Evolutionary conservation across 768 basidiomycete genomes (phyloP), one percentile per base, ranked within the genome.

Genomic region (Coprinopsis strossmayeri): DNA sequence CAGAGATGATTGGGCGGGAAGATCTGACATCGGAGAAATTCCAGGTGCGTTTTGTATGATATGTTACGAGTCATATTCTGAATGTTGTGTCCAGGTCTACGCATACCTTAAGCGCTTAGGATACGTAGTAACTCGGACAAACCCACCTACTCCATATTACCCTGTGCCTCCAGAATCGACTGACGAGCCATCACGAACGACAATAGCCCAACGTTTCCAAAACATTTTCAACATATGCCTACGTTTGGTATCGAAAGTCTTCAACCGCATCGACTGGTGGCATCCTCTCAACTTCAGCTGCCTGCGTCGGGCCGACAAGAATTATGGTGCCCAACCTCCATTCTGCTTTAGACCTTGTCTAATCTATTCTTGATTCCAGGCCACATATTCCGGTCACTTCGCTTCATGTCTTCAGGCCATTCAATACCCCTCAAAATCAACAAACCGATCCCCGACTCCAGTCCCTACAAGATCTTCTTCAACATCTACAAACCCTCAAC

Each of bases 401-500:
- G 91, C 20, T 76, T 92, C 60, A 76, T 93, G 21, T 77, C 85
- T 9, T 69, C 81, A 2, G 84, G 89, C 1, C 81, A 87, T 59
- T 55, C 60, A 5, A 50, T 70, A 10, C 74, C 81, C 34, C 66
- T 82, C 18, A 62, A 70, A 37, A 57, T 67, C 40, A 57, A 64
- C 3, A 55, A 59, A 27, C 50, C 46, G 3, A 48, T 49, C 7
- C 28, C 41, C 44, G 30, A 54, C 18, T 45, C 49, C 15, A 58
- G 83, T 1, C 85, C 86, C 0, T 97, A 94, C 62, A 70, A 77
- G 44, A 75, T 91, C 2, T 97, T 96, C 67, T 98, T 75, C 64
- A 86, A 96, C 58, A 71, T 91, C 3, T 95, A 94, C 70, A 96
- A 95, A 59, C 95, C 95, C 1, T 82, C 81, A 5, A 90, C 91